Percentiles rank a stretch among this genome's conserved stretches.
phyloP scores from a whole-genome alignment of 768 basidiomycete genomes.

The Lentinula boryana region DNA sequence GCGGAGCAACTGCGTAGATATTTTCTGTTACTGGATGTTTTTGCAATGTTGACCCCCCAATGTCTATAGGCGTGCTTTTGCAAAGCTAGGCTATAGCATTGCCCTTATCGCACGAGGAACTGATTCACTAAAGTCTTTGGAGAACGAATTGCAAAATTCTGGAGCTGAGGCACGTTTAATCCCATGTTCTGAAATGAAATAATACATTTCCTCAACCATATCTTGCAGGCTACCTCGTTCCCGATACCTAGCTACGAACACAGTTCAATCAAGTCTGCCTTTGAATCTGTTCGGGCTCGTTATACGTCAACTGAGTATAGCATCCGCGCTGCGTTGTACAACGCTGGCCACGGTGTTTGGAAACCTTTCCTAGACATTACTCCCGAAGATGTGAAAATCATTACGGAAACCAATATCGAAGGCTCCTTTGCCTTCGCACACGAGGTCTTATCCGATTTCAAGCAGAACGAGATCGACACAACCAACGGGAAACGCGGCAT shows the following conservation, averaged over 20 bases:
- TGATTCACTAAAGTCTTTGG: constrained; percentile 44
- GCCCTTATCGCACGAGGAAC: constrained; percentile 59
- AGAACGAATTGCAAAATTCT: constrained; percentile 44
- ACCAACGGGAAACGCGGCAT: constrained; percentile 53
- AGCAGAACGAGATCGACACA: constrained; percentile 45
- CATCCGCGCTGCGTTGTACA: constrained; percentile 59
- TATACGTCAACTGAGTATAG: constrained; percentile 43
- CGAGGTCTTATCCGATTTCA: constrained; percentile 53
- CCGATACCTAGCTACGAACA: constrained; percentile 45
- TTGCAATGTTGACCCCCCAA: neutral
- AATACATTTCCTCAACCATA: neutral
- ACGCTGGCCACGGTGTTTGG: constrained; percentile 51
- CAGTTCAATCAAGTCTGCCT: constrained; percentile 43
- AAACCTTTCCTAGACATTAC: constrained; percentile 65
- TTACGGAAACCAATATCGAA: constrained; percentile 46
- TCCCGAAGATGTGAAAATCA: constrained; percentile 46
- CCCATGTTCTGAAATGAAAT: neutral
- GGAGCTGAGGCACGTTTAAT: constrained; percentile 49
- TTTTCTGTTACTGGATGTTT: neutral
- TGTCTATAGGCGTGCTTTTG: constrained; percentile 45
- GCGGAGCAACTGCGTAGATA: constrained; percentile 50
- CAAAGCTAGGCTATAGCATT: constrained; percentile 58
- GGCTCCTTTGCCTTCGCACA: constrained; percentile 61
- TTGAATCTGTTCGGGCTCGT: constrained; percentile 33
- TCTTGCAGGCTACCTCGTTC: constrained; percentile 48